A percentile compares a stretch with the other conserved stretches of the same genome.
Conservation (phyloP, 192 early-diverging fungal species). For the Backusella luteola region DNA sequence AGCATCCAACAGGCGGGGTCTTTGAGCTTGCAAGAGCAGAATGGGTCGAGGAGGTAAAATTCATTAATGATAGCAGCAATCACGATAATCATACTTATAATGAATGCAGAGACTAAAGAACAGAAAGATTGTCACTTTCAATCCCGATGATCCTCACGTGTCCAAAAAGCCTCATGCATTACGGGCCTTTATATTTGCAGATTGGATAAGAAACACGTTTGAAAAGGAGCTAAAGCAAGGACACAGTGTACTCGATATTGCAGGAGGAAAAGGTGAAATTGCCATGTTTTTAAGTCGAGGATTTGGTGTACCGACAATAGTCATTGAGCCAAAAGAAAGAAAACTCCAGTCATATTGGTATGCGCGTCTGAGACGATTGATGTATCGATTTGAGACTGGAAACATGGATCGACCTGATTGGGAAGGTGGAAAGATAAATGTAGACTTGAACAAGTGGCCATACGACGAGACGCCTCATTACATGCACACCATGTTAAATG, state of each 20-base stretch:
- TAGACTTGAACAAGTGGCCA: slow-evolving; percentile 11
- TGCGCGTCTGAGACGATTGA: slow-evolving; percentile 27
- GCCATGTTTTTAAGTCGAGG: slow-evolving; percentile 44
- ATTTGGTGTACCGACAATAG: slow-evolving; percentile 42
- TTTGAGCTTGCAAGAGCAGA: slow-evolving; percentile 25
- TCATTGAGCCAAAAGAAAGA: slow-evolving; percentile 48
- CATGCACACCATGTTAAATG: slow-evolving; percentile 33
- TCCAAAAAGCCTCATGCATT: slow-evolving; percentile 49
- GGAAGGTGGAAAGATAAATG: slow-evolving; percentile 3
- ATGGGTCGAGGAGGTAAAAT: slow-evolving; percentile 40
- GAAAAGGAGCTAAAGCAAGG: slow-evolving; percentile 2
- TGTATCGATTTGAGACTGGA: slow-evolving; percentile 8
- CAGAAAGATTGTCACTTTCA: slow-evolving; percentile 37
- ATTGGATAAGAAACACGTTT: slow-evolving; percentile 50
- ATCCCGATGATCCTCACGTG: slow-evolving; percentile 44
- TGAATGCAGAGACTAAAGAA: slow-evolving; percentile 31
- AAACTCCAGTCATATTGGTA: slow-evolving; percentile 43
- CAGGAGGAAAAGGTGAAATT: slow-evolving; percentile 54
- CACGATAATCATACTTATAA: neutral
- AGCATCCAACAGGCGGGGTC: slow-evolving; percentile 30
- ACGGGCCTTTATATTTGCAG: slow-evolving; percentile 52
- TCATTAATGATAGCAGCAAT: neutral
- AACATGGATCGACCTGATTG: slow-evolving; percentile 22
- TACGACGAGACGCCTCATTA: slow-evolving; percentile 19
- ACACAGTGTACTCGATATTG: slow-evolving; percentile 47